Evolutionary conservation across 768 basidiomycete species (phyloP).

Genomic region (Rubroboletus pulcherrimus): DNA sequence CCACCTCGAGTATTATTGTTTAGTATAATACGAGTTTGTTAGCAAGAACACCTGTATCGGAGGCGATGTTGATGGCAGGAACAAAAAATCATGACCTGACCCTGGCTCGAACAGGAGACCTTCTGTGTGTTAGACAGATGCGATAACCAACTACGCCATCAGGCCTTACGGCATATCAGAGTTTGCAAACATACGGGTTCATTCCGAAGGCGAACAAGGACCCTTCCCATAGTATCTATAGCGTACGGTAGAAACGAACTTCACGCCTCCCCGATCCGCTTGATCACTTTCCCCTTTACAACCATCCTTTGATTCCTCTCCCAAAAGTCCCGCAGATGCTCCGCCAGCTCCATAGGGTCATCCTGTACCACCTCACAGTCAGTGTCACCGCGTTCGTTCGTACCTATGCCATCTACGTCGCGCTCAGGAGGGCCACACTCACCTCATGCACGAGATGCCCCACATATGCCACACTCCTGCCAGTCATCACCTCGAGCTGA

Average conservation of each 20-base stretch:
- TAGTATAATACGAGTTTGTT: neutral
- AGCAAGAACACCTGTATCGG: no score
- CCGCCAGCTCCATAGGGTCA: constrained; percentile 75
- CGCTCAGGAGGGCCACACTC: constrained; percentile 14
- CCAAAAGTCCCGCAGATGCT: constrained; percentile 88
- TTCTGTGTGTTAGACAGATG: constrained; percentile 80
- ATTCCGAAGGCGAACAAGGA: fast-evolving
- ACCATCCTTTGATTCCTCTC: constrained; percentile 74
- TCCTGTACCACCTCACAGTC: constrained; percentile 49
- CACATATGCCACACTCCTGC: constrained; percentile 48
- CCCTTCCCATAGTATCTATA: no score
- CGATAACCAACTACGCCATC: constrained; percentile 60
- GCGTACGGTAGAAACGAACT: neutral
- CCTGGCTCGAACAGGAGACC: constrained; percentile 68
- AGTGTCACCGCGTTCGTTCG: neutral
- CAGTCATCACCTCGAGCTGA: constrained; percentile 75
- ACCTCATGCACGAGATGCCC: constrained; percentile 97
- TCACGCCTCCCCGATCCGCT: constrained; percentile 52
- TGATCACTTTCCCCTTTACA: constrained; percentile 45
- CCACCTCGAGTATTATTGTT: neutral
- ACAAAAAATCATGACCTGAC: constrained; percentile 31
- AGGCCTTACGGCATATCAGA: constrained; percentile 10
- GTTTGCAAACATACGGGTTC: neutral
- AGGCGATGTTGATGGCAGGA: no score
- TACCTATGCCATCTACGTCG: neutral